Percentiles rank a stretch among this genome's conserved stretches.
Evolutionary conservation across 2,329 filamentous ascomycete species (phyloP).

Genomic region (Aspergillus hiratsukae): DNA sequence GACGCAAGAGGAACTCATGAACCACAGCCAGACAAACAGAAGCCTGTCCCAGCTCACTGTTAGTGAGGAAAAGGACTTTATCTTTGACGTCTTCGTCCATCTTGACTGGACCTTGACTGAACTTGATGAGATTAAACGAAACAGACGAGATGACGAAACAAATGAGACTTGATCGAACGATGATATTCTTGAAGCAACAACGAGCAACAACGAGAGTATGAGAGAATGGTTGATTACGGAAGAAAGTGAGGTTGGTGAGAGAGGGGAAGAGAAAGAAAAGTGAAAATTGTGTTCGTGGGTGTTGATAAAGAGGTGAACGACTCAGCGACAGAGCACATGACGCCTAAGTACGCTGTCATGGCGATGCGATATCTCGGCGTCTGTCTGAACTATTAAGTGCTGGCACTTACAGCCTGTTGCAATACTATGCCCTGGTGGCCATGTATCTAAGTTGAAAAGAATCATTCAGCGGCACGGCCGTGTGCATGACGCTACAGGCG

Average conservation of each 20-base stretch:
- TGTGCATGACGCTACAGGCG: neutral
- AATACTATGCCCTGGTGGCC: neutral
- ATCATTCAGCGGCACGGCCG: neutral
- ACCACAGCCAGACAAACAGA: slow-evolving; percentile 40
- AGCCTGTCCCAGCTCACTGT: slow-evolving; percentile 39
- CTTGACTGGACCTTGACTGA: neutral
- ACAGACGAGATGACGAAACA: neutral
- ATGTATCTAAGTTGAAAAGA: neutral
- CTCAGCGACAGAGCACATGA: neutral
- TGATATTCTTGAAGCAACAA: neutral
- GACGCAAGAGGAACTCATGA: slow-evolving; percentile 32
- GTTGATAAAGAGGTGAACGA: neutral
- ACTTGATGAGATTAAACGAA: neutral
- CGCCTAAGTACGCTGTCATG: neutral
- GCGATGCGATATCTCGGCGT: neutral
- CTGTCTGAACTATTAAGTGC: neutral
- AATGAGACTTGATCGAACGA: neutral
- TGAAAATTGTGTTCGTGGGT: neutral
- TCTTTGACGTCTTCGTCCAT: slow-evolving; percentile 7
- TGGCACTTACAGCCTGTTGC: neutral
- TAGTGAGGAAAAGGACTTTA: slow-evolving; percentile 39
- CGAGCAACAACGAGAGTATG: neutral
- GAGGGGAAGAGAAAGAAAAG: neutral
- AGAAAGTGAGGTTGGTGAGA: neutral
- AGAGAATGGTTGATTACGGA: neutral